Conservation (phyloP, 2,329 filamentous ascomycete species). For the Fusarium paranaense region DNA sequence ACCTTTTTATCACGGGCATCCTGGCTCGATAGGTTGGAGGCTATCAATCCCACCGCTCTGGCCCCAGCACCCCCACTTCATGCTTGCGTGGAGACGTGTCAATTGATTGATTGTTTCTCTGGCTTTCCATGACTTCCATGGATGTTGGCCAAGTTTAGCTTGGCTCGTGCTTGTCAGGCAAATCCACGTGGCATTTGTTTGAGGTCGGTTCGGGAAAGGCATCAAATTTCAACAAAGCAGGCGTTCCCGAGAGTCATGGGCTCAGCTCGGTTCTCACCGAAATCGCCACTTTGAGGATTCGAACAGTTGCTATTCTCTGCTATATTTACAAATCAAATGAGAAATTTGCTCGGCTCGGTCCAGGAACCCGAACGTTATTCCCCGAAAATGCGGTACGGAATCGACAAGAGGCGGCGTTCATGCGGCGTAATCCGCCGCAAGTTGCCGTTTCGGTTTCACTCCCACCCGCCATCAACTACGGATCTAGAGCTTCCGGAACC, state of each 20-base stretch:
- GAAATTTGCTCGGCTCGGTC: constrained; percentile 2
- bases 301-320: background rate
- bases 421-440: background rate
- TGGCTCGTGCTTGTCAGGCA: background rate
- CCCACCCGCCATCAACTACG: background rate
- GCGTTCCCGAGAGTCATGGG: background rate
- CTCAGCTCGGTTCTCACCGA: background rate
- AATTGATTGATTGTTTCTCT: background rate
- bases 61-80: constrained; percentile 6
- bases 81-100: background rate
- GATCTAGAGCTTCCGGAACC: constrained; percentile 10
- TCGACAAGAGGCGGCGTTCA: background rate
- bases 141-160: background rate
- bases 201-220: background rate
- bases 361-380: background rate
- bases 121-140: constrained; percentile 7
- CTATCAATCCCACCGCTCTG: background rate
- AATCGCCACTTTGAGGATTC: background rate
- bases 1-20: background rate
- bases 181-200: constrained; percentile 7
- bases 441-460: constrained; percentile 11
- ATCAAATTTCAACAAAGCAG: background rate
- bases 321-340: background rate
- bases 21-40: background rate
- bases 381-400: background rate